These are phyloP conservation scores for Aspergillus kassunensis DNA, from an alignment of 495 filamentous ascomycete species.

Conservation along the genomic window DNA sequence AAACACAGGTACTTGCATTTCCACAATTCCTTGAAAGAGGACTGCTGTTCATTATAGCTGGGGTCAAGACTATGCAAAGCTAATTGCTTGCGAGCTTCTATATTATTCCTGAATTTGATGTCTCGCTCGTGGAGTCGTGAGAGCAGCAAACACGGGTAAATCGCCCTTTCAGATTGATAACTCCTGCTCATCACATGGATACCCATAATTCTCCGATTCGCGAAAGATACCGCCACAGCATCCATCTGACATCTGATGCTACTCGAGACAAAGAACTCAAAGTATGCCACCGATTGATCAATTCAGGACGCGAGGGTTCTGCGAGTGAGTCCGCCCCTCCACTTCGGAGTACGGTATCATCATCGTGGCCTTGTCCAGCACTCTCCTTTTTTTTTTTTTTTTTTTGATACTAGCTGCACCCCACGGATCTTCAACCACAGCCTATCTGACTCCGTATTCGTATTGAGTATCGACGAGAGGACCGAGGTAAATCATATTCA, in stretches of 20 bases:
- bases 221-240: slow-evolving; percentile 1
- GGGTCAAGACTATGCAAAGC: slow-evolving; percentile 15
- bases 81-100: slow-evolving; percentile 13
- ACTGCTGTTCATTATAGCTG: slow-evolving; percentile 8
- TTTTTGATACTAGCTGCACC: no score
- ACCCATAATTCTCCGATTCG: slow-evolving; percentile 14
- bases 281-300: no score
- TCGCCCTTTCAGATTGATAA: neutral
- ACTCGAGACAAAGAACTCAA: slow-evolving; percentile 1
- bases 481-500: no score
- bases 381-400: no score
- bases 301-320: neutral
- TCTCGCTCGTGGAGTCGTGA: neutral
- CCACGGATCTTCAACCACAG: no score
- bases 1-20: neutral
- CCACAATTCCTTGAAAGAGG: neutral
- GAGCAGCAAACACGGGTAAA: neutral
- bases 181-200: slow-evolving; percentile 9
- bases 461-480: no score
- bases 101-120: neutral
- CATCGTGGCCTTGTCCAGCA: neutral
- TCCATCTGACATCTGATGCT: neutral
- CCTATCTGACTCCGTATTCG: no score
- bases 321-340: neutral
- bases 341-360: no score